phyloP scores from a whole-genome alignment of 257 asterid genomes.

The Nemophila menziesii region DNA sequence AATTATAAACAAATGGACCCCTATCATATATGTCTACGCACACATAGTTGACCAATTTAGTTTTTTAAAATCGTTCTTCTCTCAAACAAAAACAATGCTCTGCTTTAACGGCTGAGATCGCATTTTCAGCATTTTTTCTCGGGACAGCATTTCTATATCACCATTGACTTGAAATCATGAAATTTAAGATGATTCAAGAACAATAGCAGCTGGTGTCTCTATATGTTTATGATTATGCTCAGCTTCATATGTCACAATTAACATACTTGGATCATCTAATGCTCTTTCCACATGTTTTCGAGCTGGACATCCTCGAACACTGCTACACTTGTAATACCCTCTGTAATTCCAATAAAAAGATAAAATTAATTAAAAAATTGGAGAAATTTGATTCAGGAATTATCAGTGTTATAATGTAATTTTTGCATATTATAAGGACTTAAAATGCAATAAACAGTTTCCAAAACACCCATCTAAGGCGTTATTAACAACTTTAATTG shows the following conservation, averaged over 20 bases:
- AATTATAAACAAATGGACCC: slow-evolving; percentile 8
- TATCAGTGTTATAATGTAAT: no score
- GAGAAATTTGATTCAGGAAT: no score
- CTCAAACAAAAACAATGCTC: background rate
- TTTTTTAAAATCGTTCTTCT: background rate
- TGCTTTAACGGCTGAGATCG: slow-evolving; percentile 4
- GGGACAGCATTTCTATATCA: no score
- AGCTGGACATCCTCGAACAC: slow-evolving; percentile 86
- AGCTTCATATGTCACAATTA: slow-evolving; percentile 81
- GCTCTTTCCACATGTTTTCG: slow-evolving; percentile 86
- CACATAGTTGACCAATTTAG: slow-evolving; percentile 15
- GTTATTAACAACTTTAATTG: no score
- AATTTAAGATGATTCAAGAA: slow-evolving; percentile 26
- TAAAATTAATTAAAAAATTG: no score
- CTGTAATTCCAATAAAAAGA: no score
- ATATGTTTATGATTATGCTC: slow-evolving; percentile 53
- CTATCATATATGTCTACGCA: slow-evolving; percentile 4
- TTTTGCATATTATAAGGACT: no score
- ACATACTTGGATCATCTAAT: slow-evolving; percentile 66
- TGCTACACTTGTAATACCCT: slow-evolving; percentile 88
- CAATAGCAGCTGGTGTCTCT: slow-evolving; percentile 19
- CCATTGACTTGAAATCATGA: no score
- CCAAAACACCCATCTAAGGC: no score
- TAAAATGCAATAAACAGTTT: no score
- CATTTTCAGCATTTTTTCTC: no score